Conservation (phyloP, 768 basidiomycete species). For the Pleurotus eryngii region DNA sequence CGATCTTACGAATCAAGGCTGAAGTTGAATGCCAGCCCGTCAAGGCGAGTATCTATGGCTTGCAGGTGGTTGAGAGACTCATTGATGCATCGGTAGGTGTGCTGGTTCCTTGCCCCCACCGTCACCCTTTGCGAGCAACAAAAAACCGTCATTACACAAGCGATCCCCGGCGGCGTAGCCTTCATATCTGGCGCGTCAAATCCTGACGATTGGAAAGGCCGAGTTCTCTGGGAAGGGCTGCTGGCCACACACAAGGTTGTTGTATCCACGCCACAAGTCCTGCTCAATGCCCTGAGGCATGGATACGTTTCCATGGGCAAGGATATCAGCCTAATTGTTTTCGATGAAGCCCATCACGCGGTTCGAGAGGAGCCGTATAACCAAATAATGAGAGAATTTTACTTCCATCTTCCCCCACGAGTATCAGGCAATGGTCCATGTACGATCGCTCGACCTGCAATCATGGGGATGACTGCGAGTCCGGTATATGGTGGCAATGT, state of each 20-base stretch:
- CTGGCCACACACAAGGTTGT: constrained; percentile 58
- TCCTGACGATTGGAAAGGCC: constrained; percentile 77
- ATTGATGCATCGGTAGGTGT: constrained; percentile 40
- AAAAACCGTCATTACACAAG: constrained; percentile 47
- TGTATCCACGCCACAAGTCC: constrained; percentile 74
- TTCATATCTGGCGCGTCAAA: constrained; percentile 67
- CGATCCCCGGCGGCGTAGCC: constrained; percentile 61
- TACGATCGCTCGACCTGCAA: constrained; percentile 43
- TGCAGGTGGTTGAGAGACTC: background rate
- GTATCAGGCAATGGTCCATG: background rate
- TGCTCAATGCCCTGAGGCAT: constrained; percentile 74
- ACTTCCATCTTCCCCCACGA: constrained; percentile 47
- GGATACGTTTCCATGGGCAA: constrained; percentile 59
- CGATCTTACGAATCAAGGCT: constrained; percentile 66
- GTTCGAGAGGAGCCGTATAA: constrained; percentile 74
- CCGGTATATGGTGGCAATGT: constrained; percentile 77
- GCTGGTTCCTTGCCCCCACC: constrained; percentile 80
- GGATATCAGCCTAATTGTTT: constrained; percentile 65
- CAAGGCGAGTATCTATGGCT: constrained; percentile 46
- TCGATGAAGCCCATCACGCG: constrained; percentile 83
- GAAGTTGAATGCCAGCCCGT: constrained; percentile 56
- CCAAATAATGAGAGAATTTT: constrained; percentile 73
- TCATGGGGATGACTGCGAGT: constrained; percentile 81
- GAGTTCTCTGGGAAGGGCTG: constrained; percentile 53
- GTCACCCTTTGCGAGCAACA: constrained; percentile 77